phyloP scores from a whole-genome alignment of 352 stramenopile genomes.

The Globisporangium recalcitrans region DNA sequence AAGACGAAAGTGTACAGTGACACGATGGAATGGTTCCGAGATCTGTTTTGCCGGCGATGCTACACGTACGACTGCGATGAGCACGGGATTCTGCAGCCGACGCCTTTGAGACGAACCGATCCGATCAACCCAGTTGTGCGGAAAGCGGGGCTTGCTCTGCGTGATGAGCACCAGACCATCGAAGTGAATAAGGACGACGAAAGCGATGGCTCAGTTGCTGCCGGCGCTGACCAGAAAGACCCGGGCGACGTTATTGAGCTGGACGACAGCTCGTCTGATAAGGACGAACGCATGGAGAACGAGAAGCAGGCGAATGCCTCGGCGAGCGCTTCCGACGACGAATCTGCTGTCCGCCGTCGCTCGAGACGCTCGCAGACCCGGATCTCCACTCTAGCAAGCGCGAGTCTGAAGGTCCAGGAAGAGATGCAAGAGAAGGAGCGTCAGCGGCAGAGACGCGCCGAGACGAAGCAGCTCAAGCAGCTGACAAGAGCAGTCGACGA shows the following conservation, averaged over 20 bases:
- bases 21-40: conserved; percentile 71
- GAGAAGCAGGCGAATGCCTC: conserved; percentile 22
- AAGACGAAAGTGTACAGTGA: conserved; percentile 38
- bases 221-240: background rate
- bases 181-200: background rate
- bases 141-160: conserved; percentile 24
- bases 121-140: conserved; percentile 54
- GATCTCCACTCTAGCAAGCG: conserved; percentile 54
- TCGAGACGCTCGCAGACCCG: conserved; percentile 60
- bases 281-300: conserved; percentile 13
- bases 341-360: conserved; percentile 27
- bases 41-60: conserved; percentile 88
- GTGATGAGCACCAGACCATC: conserved; percentile 8
- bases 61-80: conserved; percentile 89
- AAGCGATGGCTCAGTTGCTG: background rate
- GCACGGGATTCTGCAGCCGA: conserved; percentile 77
- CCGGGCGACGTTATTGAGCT: conserved; percentile 22
- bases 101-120: conserved; percentile 38
- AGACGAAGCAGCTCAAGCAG: conserved; percentile 28
- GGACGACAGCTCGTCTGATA: conserved; percentile 18
- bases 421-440: conserved; percentile 50
- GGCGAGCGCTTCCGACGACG: conserved; percentile 21
- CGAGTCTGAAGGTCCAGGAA: conserved; percentile 54
- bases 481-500: conserved; percentile 43
- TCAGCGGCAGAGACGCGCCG: conserved; percentile 13